Percentiles rank a stretch among this genome's conserved stretches.
Evolutionary conservation across 192 early-diverging fungal genomes (phyloP).

Genomic region (Phycomyces nitens): DNA sequence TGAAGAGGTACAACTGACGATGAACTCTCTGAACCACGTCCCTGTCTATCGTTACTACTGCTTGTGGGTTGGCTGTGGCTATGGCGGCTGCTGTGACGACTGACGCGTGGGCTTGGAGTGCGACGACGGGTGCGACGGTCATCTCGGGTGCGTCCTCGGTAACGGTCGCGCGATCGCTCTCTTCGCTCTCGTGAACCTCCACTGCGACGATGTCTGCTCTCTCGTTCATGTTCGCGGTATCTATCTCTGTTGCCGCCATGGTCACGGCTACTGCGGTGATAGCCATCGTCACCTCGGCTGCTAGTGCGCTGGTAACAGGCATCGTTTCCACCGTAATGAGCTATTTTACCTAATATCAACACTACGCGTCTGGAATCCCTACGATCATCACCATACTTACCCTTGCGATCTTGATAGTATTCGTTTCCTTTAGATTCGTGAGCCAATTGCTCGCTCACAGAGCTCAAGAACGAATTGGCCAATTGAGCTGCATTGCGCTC

Average conservation of each 20-base stretch:
- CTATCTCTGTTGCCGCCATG: not conserved
- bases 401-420: constrained; percentile 1
- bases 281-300: not conserved
- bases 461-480: constrained; percentile 12
- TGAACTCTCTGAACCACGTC: constrained; percentile 23
- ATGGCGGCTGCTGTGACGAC: constrained; percentile 26
- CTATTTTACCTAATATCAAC: too few relatives aligned
- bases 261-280: constrained; percentile 12
- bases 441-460: constrained; percentile 11
- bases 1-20: constrained; percentile 67
- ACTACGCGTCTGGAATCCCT: too few relatives aligned
- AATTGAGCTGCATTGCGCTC: constrained; percentile 9
- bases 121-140: constrained; percentile 40
- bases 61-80: constrained; percentile 36
- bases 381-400: not conserved
- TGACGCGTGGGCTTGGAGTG: constrained; percentile 15
- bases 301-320: not conserved
- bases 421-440: constrained; percentile 3
- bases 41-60: constrained; percentile 36
- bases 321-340: not conserved
- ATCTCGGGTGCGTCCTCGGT: constrained; percentile 21
- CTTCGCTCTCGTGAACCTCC: constrained; percentile 11
- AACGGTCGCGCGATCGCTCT: constrained; percentile 10
- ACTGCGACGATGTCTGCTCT: constrained; percentile 1
- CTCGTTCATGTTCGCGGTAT: constrained; percentile 12